Conservation (phyloP, 2,329 filamentous ascomycete species). For the Phialophora expanda region DNA sequence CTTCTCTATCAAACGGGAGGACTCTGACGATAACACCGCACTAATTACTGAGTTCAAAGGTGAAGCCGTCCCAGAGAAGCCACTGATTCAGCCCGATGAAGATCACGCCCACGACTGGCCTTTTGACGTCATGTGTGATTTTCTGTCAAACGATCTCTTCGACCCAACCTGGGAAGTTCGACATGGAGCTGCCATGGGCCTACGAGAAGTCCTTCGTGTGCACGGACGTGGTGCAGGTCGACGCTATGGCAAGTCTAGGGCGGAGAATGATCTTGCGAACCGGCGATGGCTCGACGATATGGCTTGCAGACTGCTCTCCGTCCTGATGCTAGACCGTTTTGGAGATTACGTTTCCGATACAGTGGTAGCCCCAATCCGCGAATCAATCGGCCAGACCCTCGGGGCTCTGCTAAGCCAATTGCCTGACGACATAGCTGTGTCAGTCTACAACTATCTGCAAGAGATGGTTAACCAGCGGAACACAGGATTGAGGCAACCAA, state of each 20-base stretch:
- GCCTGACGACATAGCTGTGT: conserved; percentile 76
- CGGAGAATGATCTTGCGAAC: conserved; percentile 80
- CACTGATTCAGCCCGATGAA: conserved; percentile 78
- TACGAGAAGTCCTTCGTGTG: conserved; percentile 88
- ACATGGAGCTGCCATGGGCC: conserved; percentile 92
- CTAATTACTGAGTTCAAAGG: conserved; percentile 97
- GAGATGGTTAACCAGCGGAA: conserved; percentile 92
- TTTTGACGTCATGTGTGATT: conserved; percentile 90
- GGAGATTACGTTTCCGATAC: conserved; percentile 98
- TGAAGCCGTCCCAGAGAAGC: conserved; percentile 77
- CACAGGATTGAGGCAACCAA: conserved; percentile 70
- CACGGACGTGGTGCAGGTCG: conserved; percentile 89
- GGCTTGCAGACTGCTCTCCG: conserved; percentile 90
- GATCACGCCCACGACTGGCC: conserved; percentile 88
- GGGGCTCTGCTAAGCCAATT: conserved; percentile 88
- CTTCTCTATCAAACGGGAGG: conserved; percentile 82
- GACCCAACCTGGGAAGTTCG: conserved; percentile 93
- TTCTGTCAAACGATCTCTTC: conserved; percentile 90
- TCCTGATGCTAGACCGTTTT: conserved; percentile 96
- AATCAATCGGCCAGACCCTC: conserved; percentile 92
- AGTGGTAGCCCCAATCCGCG: conserved; percentile 91
- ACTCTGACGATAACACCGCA: conserved; percentile 86
- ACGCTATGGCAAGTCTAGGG: conserved; percentile 68
- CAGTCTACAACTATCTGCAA: conserved; percentile 82
- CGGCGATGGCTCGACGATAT: conserved; percentile 89